A percentile compares a stretch with the other conserved stretches of the same genome.
Evolutionary conservation across 805 yeast species (phyloP).

Genomic region (Yarrowia deformans): DNA sequence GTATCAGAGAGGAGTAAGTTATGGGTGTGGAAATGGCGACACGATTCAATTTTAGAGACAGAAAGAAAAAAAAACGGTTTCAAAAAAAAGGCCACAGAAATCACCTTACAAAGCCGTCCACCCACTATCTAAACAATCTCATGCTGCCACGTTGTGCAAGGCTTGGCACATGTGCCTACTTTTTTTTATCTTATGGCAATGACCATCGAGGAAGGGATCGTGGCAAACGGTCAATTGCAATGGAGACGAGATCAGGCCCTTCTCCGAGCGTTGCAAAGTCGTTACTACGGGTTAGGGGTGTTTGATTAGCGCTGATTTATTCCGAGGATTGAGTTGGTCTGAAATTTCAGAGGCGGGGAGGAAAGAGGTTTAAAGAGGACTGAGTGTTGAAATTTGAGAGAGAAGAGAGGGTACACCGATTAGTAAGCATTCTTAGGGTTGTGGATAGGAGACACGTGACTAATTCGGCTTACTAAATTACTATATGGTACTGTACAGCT

Average conservation of each 20-base stretch:
- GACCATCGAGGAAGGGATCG: background rate
- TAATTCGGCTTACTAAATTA: too few species aligned
- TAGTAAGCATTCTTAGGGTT: too few species aligned
- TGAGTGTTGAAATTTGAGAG: too few species aligned
- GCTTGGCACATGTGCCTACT: conserved; percentile 10
- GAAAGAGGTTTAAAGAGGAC: too few species aligned
- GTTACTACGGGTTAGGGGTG: background rate
- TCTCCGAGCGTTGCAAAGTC: background rate
- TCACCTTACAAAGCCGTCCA: background rate
- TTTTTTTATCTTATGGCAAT: background rate
- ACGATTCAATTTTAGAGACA: too few species aligned
- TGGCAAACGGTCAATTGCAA: too few species aligned
- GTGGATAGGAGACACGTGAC: too few species aligned
- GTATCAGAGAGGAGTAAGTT: background rate
- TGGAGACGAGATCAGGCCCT: background rate
- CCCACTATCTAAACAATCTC: conserved; percentile 28
- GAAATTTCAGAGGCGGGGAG: conserved; percentile 1
- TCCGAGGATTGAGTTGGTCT: background rate
- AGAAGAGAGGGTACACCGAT: too few species aligned
- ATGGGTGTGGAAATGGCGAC: too few species aligned
- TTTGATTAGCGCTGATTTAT: background rate
- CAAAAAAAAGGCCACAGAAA: too few species aligned
- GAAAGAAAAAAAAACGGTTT: too few species aligned
- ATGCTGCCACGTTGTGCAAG: conserved; percentile 31
- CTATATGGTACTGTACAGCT: too few species aligned